phyloP scores from a whole-genome alignment of 1,139 yeast genomes.

The Hanseniaspora sp. region DNA sequence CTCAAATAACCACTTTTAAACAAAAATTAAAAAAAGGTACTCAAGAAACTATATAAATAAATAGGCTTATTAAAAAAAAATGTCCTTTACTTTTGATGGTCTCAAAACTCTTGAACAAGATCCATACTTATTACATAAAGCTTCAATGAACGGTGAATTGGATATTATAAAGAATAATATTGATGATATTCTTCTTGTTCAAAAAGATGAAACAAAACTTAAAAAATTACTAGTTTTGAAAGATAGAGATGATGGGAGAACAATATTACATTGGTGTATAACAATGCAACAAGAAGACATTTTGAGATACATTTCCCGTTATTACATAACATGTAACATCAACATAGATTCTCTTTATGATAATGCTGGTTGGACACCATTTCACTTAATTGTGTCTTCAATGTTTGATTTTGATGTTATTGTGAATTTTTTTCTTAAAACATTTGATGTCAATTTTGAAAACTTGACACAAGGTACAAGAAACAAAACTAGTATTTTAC shows the following conservation, averaged over 20 bases:
- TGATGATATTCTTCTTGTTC: conserved; percentile 20
- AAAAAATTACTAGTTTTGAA: conserved; percentile 20
- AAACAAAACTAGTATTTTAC: conserved; percentile 32
- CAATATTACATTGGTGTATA: conserved; percentile 85
- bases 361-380: conserved; percentile 76
- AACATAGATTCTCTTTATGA: conserved; percentile 64
- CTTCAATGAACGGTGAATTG: conserved; percentile 27
- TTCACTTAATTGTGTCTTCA: conserved; percentile 60
- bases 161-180: conserved; percentile 21
- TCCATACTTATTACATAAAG: conserved; percentile 25
- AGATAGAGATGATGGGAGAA: conserved; percentile 62
- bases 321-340: conserved; percentile 28
- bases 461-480: conserved; percentile 39
- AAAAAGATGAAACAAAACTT: conserved; percentile 3
- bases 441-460: conserved; percentile 39
- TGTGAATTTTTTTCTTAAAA: conserved; percentile 33
- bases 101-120: neutral
- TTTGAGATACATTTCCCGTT: conserved; percentile 29
- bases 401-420: conserved; percentile 53
- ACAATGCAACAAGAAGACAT: conserved; percentile 49
- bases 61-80: too few species aligned
- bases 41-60: too few species aligned
- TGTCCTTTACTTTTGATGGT: neutral
- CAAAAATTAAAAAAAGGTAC: neutral
- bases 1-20: neutral